These are phyloP conservation scores for Mortierella antarctica DNA, from an alignment of 192 early-diverging fungal species.

Conservation along the genomic window DNA sequence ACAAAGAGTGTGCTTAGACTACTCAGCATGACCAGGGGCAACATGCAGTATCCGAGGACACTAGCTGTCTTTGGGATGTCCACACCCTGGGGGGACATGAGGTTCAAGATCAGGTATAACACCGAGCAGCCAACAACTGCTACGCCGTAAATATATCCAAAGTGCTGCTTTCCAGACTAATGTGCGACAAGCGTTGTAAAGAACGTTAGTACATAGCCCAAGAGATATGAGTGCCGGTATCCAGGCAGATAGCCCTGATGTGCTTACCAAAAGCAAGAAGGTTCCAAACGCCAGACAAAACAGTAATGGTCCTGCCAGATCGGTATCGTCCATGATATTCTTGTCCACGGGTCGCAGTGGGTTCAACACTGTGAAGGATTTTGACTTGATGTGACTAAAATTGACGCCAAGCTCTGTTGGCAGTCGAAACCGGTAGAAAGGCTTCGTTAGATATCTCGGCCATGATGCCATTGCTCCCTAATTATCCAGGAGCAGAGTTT, in stretches of 20 bases:
- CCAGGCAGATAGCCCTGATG: not conserved
- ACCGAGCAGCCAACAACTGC: conserved; percentile 87
- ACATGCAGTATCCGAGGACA: conserved; percentile 96
- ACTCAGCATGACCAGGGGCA: conserved; percentile 94
- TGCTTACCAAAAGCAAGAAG: conserved; percentile 81
- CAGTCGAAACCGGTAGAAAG: not conserved
- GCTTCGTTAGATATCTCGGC: not conserved
- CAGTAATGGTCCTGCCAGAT: conserved; percentile 94
- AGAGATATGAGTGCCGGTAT: not conserved
- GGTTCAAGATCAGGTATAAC: conserved; percentile 90
- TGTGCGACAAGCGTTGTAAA: not conserved
- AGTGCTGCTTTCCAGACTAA: conserved; percentile 92
- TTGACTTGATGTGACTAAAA: conserved; percentile 91
- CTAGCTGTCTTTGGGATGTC: conserved; percentile 89
- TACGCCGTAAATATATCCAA: conserved; percentile 98
- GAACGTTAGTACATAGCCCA: not conserved
- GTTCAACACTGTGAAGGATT: conserved; percentile 88
- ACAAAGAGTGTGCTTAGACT: conserved; percentile 75
- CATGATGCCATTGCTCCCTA: not conserved
- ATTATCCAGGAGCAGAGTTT: not conserved
- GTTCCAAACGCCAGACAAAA: conserved; percentile 93
- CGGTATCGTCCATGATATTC: conserved; percentile 95
- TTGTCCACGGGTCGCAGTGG: conserved; percentile 79
- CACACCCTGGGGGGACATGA: conserved; percentile 93
- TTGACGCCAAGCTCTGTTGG: conserved; percentile 90